Conservation (phyloP, 1,139 yeast species). For the Cylindricascospora bacillispora region DNA sequence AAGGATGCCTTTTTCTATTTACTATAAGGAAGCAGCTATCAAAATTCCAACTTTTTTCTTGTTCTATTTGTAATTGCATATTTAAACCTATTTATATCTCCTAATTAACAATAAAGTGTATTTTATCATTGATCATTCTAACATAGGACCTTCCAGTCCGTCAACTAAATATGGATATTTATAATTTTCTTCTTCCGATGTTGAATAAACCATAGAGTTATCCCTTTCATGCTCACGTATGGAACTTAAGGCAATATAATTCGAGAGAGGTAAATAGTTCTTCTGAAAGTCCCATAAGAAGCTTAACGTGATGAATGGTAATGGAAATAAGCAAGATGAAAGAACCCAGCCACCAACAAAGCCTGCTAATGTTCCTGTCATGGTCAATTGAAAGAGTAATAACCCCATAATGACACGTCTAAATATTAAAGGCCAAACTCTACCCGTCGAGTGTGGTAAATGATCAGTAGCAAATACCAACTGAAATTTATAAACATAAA, state of each 20-base stretch:
- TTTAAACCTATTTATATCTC: too few species aligned
- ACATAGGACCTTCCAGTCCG: conserved; percentile 60
- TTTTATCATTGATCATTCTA: too few species aligned
- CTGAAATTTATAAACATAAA: conserved; percentile 70
- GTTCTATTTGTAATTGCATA: too few species aligned
- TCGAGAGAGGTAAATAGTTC: conserved; percentile 66
- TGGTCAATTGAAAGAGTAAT: conserved; percentile 68
- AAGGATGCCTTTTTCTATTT: too few species aligned
- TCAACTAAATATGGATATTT: conserved; percentile 63
- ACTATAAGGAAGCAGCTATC: too few species aligned
- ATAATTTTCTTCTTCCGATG: conserved; percentile 45
- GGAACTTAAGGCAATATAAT: conserved; percentile 75
- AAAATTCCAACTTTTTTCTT: too few species aligned
- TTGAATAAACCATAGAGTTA: conserved; percentile 28
- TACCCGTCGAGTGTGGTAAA: conserved; percentile 82
- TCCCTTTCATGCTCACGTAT: conserved; percentile 30
- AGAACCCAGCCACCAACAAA: conserved; percentile 64
- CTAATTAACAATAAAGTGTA: too few species aligned
- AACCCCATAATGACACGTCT: conserved; percentile 62
- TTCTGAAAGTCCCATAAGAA: conserved; percentile 74
- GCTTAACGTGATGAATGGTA: conserved; percentile 55
- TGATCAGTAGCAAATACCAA: conserved; percentile 69
- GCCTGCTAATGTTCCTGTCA: conserved; percentile 79
- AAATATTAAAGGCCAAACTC: conserved; percentile 74
- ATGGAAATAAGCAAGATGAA: conserved; percentile 60